Evolutionary conservation across 495 filamentous ascomycete species (phyloP), one percentile per base, ranked within the genome.

Genomic region (Rhypophila decipiens): DNA sequence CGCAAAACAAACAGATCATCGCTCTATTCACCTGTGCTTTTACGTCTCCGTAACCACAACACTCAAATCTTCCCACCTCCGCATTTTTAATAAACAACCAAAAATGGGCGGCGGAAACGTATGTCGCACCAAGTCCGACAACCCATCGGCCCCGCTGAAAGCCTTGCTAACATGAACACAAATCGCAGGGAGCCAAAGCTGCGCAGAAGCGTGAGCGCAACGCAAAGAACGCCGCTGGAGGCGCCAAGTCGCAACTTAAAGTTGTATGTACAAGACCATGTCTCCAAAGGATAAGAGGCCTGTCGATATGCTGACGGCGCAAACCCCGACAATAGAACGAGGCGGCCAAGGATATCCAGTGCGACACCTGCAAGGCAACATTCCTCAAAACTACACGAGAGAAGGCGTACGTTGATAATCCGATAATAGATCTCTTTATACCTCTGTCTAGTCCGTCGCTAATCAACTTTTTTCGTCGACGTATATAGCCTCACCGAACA

Each of bases 191-290:
- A 66, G 74, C 73, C 59, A 79, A 78, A 64, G 74, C 76, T 21
- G 67, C 68, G 59, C 73, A 74, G 57, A 78, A 78, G 73, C 76
- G 76, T 48, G 76, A 74, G 53, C 73, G 75, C 56, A 75, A 77
- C 48, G 59, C 56, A 35, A 74, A 77, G 61, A 70, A 76, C 41
- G 57, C 38, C 50, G 56, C 53, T 24, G 63, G 56, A 29, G 61
- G 53, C 4, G 64, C 70, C 39, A 76, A 77, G 65, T 79, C 76
- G 39, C 76, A 79, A 62, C 64, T 79, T 37, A 79, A 78, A 59
- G 55, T 66, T 22, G 72, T 76, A 67, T 39, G 72, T 66, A 2
- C 29, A 9, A 34, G 4, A 15, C 29, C 3, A 20, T 35, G 17
- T 35, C 18, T 33, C 15, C 19, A 15, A 20, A 4, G 7, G 19